Percentiles rank a stretch among this genome's conserved stretches.
phyloP scores from a whole-genome alignment of 257 asterid genomes.

The Nicotiana paniculata region DNA sequence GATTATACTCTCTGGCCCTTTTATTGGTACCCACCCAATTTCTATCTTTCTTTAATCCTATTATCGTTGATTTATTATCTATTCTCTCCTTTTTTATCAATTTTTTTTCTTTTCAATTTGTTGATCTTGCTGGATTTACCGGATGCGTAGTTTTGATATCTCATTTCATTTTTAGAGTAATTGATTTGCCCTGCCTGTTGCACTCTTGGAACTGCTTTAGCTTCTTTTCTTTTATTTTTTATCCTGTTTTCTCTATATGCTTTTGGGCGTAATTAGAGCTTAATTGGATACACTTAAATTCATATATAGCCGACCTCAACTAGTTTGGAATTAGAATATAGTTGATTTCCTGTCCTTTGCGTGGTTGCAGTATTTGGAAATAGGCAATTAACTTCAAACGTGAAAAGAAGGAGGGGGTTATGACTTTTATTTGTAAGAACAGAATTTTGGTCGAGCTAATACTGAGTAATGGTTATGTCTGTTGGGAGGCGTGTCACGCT shows the following conservation, averaged over 20 bases:
- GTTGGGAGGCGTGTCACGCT: too few relatives aligned
- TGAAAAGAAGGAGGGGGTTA: too few relatives aligned
- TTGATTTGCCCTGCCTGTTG: neutral
- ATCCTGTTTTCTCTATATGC: neutral
- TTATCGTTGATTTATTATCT: neutral
- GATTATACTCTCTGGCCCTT: slow-evolving; percentile 76
- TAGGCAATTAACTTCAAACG: too few relatives aligned
- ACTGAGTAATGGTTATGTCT: too few relatives aligned
- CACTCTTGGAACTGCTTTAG: neutral
- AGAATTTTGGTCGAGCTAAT: too few relatives aligned
- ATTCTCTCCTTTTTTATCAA: too few relatives aligned
- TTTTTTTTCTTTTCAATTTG: neutral
- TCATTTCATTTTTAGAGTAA: neutral
- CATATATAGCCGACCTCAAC: neutral
- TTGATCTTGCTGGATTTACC: neutral
- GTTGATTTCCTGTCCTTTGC: neutral
- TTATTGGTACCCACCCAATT: slow-evolving; percentile 31
- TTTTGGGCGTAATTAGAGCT: neutral
- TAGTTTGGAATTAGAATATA: neutral
- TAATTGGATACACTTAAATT: neutral
- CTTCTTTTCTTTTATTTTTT: neutral
- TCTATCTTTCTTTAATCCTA: neutral
- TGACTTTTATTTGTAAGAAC: too few relatives aligned
- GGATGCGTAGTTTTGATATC: neutral
- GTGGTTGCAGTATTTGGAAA: neutral